Base-by-base conservation (phyloP, 805 yeast species). In the Teunomyces panamensis region DNA sequence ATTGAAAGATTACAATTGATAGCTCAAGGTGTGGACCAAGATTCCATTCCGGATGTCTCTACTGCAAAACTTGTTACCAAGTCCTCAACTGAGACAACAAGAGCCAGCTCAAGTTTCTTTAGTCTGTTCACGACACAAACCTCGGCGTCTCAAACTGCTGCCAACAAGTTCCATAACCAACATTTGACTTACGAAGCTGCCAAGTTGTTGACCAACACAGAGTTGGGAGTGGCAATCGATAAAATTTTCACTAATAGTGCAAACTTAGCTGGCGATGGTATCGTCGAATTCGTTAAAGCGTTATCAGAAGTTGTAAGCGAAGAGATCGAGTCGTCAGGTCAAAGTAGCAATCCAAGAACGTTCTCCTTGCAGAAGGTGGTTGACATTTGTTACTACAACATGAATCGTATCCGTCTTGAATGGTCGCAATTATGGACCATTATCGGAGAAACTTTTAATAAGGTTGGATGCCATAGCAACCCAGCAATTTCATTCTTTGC, bases 371-470 rank as follows among this genome's bases (percentile, higher is more conserved):
- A 90, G 62, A 94, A 94, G 63, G 87, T 94, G 77, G 96, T 94
- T 45, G 99, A 95, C 67, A 96, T 94, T 37, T 92, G 97, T 68
- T 92, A 94, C 67, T 94, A 95, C 73, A 95, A 95, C 64, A 94
- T 94, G 97, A 83, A 83, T 44, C 87, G 99, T 73, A 91, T 94
- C 57, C 82, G 96, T 65, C 84, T 94, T 51, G 97, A 95, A 68
- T 94, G 99, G 97, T 82, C 96, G 5, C 92, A 89, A 46, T 75
- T 94, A 49, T 94, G 99, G 99, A 80, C 87, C 11, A 86, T 88
- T 8, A 87, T 94, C 87, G 96, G 96, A 11, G 87, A 80, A 49
- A 87, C 88, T 37, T 94, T 94, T 70, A 88, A 89, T 54, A 79
- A 75, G 42, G 91, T 90, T 53, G 96, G 96, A 2, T 84, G 95